Evolutionary conservation across 768 basidiomycete genomes (phyloP), one percentile per base, ranked within the genome.

Genomic region (Termitomyces bulborhizus): DNA sequence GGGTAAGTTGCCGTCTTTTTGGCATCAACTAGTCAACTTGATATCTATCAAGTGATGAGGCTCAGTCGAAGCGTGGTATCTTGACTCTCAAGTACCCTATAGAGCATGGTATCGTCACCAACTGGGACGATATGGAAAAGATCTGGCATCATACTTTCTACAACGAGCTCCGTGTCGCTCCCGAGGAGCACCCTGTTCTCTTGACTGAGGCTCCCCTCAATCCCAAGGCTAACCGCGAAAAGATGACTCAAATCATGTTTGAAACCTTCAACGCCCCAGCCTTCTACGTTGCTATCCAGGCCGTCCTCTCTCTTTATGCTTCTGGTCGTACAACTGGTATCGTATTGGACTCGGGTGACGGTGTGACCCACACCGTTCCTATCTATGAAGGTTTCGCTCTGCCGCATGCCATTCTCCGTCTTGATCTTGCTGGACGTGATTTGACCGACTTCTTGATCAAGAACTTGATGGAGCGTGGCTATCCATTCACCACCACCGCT

Each of bases 61-160:
- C 91, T 41, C 91, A 93, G 68, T 88, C 91, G 37, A 94, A 97
- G 80, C 89, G 93, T 73, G 93, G 94, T 80, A 92, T 96, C 70
- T 80, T 96, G 60, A 88, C 88, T 45, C 75, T 96, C 65, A 93
- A 94, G 75, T 93, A 96, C 76, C 93, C 91, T 51, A 93, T 93
- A 63, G 90, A 93, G 71, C 91, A 93, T 75, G 90, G 91, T 73
- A 88, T 93, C 67, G 90, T 96, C 70, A 94, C 93, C 72, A 94
- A 97, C 84, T 97, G 94, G 94, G 94, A 95, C 66, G 93, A 95
- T 74, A 95, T 95, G 93, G 94, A 96, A 78, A 94, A 95, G 77
- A 95, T 95, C 71, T 96, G 93, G 93, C 92, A 94, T 71, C 93
- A 95, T 78, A 94, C 93, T 32, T 96, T 95, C 75, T 95, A 92